A percentile compares a stretch with the other conserved stretches of the same genome.
Evolutionary conservation across 2,329 filamentous ascomycete species (phyloP).

Genomic region (Colletotrichum tabaci): DNA sequence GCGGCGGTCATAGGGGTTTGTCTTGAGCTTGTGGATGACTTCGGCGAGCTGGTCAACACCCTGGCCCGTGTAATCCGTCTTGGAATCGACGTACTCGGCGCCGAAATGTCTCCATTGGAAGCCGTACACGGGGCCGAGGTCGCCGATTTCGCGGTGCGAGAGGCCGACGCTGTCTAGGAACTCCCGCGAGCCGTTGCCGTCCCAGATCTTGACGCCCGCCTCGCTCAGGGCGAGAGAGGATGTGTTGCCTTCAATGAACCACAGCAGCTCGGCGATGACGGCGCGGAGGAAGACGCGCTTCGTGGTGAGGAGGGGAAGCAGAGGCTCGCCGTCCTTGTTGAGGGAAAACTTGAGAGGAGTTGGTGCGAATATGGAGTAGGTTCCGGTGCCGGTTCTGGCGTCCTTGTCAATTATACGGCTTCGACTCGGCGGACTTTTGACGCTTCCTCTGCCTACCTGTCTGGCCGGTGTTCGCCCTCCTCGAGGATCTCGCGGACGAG

Average conservation of each 20-base stretch:
- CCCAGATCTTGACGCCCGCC: constrained; percentile 96
- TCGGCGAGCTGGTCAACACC: constrained; percentile 95
- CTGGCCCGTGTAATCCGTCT: constrained; percentile 86
- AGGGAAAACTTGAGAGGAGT: constrained; percentile 89
- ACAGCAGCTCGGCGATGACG: constrained; percentile 92
- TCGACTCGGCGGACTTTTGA: constrained; percentile 10
- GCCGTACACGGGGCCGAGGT: constrained; percentile 95
- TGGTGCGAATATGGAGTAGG: constrained; percentile 90
- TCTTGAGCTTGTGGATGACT: constrained; percentile 87
- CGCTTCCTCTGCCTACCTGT: constrained; percentile 69
- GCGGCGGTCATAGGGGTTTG: constrained; percentile 88
- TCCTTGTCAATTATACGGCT: constrained; percentile 16
- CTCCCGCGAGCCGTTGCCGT: constrained; percentile 92
- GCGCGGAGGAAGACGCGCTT: constrained; percentile 96
- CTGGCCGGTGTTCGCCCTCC: constrained; percentile 88
- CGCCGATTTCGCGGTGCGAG: constrained; percentile 84
- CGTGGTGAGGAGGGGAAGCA: constrained; percentile 95
- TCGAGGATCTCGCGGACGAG: constrained; percentile 88
- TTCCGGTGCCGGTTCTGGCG: constrained; percentile 89
- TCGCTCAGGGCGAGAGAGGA: constrained; percentile 83
- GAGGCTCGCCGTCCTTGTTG: constrained; percentile 71
- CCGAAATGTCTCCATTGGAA: constrained; percentile 99
- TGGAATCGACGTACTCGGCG: constrained; percentile 85
- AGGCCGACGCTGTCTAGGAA: constrained; percentile 91
- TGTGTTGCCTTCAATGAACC: constrained; percentile 92